Evolutionary conservation across 805 yeast genomes (phyloP).

Genomic region (Jamesozyma gamospora): DNA sequence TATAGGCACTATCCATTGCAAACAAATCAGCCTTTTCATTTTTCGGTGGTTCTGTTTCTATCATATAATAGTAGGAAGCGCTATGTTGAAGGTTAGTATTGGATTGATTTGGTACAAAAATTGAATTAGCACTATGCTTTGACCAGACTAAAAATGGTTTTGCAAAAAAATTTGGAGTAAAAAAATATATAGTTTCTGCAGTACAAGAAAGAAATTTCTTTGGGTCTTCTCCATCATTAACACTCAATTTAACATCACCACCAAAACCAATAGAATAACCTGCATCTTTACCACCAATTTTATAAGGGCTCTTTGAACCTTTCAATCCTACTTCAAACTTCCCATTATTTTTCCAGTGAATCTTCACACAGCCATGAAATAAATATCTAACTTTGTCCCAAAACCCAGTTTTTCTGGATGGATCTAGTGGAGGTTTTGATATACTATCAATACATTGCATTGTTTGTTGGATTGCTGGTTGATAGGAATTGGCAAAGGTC

Average conservation of each 20-base stretch:
- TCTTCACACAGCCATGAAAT: slow-evolving; percentile 59
- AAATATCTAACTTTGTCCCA: slow-evolving; percentile 83
- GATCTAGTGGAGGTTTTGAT: slow-evolving; percentile 84
- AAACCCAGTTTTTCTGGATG: slow-evolving; percentile 73
- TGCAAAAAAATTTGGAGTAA: slow-evolving; percentile 66
- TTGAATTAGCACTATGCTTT: slow-evolving; percentile 35
- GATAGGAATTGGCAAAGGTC: slow-evolving; percentile 78
- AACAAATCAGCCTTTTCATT: slow-evolving; percentile 13
- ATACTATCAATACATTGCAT: slow-evolving; percentile 72
- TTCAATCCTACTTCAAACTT: slow-evolving; percentile 52
- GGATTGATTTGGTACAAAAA: slow-evolving; percentile 39
- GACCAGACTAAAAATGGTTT: slow-evolving; percentile 49
- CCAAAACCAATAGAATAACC: slow-evolving; percentile 74
- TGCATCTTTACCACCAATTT: slow-evolving; percentile 51
- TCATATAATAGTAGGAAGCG: slow-evolving; percentile 41
- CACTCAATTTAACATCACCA: slow-evolving; percentile 45
- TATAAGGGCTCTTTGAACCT: slow-evolving; percentile 74
- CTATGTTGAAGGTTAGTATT: slow-evolving; percentile 34
- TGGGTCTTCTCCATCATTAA: slow-evolving; percentile 64
- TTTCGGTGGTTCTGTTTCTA: slow-evolving; percentile 19
- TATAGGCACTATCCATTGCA: slow-evolving; percentile 20
- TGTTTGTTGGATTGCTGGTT: slow-evolving; percentile 73
- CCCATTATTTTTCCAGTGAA: slow-evolving; percentile 43
- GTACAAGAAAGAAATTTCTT: slow-evolving; percentile 52
- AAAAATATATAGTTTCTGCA: slow-evolving; percentile 54